These are phyloP conservation scores for Cercophora sp. DNA, from an alignment of 495 filamentous ascomycete genomes.

Conservation along the genomic window DNA sequence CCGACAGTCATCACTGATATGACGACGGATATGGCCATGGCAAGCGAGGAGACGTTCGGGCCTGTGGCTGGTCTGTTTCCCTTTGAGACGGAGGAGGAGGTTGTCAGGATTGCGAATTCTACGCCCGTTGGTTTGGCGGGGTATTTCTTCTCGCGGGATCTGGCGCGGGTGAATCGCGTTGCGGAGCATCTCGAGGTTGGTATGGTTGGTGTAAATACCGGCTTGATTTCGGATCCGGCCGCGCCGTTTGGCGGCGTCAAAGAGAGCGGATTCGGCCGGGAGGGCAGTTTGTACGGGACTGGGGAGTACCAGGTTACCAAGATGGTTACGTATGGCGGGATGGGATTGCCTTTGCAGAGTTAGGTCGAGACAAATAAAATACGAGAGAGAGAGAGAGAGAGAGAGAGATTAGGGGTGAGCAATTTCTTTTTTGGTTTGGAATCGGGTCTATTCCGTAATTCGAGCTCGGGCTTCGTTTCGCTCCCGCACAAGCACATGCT, in stretches of 20 bases:
- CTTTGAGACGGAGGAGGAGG: constrained; percentile 80
- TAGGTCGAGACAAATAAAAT: no score
- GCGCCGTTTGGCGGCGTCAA: constrained; percentile 93
- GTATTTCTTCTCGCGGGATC: constrained; percentile 79
- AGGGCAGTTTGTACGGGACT: constrained; percentile 88
- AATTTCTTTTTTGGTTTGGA: no score
- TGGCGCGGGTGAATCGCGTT: constrained; percentile 68
- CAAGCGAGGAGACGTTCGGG: constrained; percentile 82
- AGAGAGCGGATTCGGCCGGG: constrained; percentile 84
- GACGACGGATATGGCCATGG: constrained; percentile 72
- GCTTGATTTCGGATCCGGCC: constrained; percentile 75
- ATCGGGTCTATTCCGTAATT: no score
- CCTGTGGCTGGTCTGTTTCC: constrained; percentile 80
- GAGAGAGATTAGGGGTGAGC: no score
- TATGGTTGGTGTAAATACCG: constrained; percentile 87
- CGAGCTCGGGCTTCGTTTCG: no score
- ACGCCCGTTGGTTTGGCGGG: constrained; percentile 78
- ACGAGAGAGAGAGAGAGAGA: no score
- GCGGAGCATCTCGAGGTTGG: constrained; percentile 84
- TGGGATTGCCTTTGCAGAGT: constrained; percentile 52
- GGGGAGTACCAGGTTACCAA: constrained; percentile 86
- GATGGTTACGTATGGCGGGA: constrained; percentile 79
- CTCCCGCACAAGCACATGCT: no score
- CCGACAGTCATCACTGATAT: constrained; percentile 80
- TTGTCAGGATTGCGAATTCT: constrained; percentile 71